These are phyloP conservation scores for Pseudisothecium myosuroides DNA, from an alignment of 225 moss, liverwort and hornwort genomes.

Conservation along the genomic window DNA sequence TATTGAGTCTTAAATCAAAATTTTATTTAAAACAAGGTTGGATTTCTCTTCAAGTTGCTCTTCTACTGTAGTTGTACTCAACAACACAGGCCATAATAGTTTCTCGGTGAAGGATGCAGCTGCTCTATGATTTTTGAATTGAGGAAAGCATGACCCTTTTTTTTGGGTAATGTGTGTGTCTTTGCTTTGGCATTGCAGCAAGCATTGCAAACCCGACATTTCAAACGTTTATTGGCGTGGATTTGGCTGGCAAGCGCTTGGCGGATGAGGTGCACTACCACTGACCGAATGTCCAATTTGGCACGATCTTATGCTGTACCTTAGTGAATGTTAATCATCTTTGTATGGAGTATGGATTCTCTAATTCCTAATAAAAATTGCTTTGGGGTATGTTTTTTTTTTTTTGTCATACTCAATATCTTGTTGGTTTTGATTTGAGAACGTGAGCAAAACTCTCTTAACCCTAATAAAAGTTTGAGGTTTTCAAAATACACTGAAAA, in stretches of 20 bases:
- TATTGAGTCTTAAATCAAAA: background rate
- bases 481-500: too few relatives aligned
- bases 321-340: background rate
- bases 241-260: conserved; percentile 80
- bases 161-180: background rate
- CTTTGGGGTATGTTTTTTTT: background rate
- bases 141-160: background rate
- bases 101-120: background rate
- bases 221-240: conserved; percentile 78
- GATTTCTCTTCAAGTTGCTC: background rate
- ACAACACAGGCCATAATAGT: too few relatives aligned
- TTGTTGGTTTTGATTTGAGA: background rate
- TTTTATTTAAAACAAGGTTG: background rate
- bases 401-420: background rate
- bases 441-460: background rate
- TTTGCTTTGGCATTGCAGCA: conserved; percentile 28
- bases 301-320: background rate
- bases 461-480: too few relatives aligned
- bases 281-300: background rate
- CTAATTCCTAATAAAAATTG: too few relatives aligned
- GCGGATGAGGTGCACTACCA: conserved; percentile 72
- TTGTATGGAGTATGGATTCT: background rate
- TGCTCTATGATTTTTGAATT: background rate
- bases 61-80: background rate
- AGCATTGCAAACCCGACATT: conserved; percentile 71